phyloP scores from a whole-genome alignment of 768 basidiomycete genomes.

The Phanerodontia chrysosporium region DNA sequence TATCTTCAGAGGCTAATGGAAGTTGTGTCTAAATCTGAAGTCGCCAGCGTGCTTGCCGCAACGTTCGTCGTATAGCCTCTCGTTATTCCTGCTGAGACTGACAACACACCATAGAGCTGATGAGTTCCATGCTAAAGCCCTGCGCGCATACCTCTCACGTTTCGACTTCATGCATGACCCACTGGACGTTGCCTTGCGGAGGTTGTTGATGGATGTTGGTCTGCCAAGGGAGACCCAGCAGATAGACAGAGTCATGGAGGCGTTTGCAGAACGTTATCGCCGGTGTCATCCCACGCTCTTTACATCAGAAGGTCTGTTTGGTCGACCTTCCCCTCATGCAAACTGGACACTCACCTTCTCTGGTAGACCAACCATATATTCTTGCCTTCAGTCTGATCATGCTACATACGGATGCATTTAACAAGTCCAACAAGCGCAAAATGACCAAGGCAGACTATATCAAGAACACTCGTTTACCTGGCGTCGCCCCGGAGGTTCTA shows the following conservation, averaged over 20 bases:
- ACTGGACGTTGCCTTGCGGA: constrained; percentile 87
- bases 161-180: constrained; percentile 82
- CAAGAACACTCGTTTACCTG: constrained; percentile 86
- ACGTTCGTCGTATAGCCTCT: constrained; percentile 45
- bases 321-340: neutral
- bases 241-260: constrained; percentile 96
- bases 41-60: constrained; percentile 76
- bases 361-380: constrained; percentile 89
- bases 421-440: constrained; percentile 94
- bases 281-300: constrained; percentile 83
- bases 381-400: constrained; percentile 97
- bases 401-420: constrained; percentile 98
- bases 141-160: constrained; percentile 64
- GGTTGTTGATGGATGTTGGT: constrained; percentile 85
- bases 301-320: constrained; percentile 58
- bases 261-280: constrained; percentile 83
- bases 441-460: constrained; percentile 96
- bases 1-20: constrained; percentile 65
- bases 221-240: constrained; percentile 96
- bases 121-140: constrained; percentile 60
- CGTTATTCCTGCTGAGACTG: neutral
- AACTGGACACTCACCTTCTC: neutral
- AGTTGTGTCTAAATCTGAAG: constrained; percentile 70
- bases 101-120: constrained; percentile 44
- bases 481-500: constrained; percentile 75